A percentile compares a stretch with the other conserved stretches of the same genome.
Evolutionary conservation across 495 filamentous ascomycete genomes (phyloP).

Genomic region (Podospora comata): DNA sequence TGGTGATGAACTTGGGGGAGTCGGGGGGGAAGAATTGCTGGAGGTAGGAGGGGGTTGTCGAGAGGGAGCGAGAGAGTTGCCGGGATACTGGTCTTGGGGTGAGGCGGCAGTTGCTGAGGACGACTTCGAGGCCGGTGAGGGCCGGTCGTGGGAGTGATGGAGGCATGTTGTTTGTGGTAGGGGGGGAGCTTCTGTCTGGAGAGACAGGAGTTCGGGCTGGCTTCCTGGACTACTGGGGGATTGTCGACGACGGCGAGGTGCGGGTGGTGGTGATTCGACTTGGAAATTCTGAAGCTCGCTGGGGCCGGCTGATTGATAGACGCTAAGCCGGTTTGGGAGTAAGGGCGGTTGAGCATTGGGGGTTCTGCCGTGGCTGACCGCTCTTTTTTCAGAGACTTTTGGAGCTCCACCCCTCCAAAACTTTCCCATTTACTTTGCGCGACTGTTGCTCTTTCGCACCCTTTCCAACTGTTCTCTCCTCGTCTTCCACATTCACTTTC

Average conservation of each 20-base stretch:
- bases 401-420: constrained; percentile 33
- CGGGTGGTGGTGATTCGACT: constrained; percentile 11
- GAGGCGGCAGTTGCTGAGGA: constrained; percentile 53
- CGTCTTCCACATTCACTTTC: constrained; percentile 25
- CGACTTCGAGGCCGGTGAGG: constrained; percentile 25
- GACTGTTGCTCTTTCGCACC: constrained; percentile 4
- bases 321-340: constrained; percentile 23
- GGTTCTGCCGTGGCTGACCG: constrained; percentile 30
- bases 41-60: constrained; percentile 16
- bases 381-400: constrained; percentile 24
- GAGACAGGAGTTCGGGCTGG: constrained; percentile 14
- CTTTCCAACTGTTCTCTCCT: constrained; percentile 23
- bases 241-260: constrained; percentile 7
- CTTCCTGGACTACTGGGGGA: constrained; percentile 7
- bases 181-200: not conserved
- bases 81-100: constrained; percentile 53
- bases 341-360: not conserved
- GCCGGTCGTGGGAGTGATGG: constrained; percentile 20
- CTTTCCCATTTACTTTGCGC: constrained; percentile 19
- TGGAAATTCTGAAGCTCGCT: constrained; percentile 31
- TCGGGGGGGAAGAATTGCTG: constrained; percentile 39
- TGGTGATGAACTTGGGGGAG: constrained; percentile 45
- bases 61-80: constrained; percentile 48
- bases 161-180: constrained; percentile 13
- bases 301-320: not conserved